These are phyloP conservation scores for Pyrenophora tritici-repentis DNA, from an alignment of 2,329 filamentous ascomycete genomes.

Conservation along the genomic window DNA sequence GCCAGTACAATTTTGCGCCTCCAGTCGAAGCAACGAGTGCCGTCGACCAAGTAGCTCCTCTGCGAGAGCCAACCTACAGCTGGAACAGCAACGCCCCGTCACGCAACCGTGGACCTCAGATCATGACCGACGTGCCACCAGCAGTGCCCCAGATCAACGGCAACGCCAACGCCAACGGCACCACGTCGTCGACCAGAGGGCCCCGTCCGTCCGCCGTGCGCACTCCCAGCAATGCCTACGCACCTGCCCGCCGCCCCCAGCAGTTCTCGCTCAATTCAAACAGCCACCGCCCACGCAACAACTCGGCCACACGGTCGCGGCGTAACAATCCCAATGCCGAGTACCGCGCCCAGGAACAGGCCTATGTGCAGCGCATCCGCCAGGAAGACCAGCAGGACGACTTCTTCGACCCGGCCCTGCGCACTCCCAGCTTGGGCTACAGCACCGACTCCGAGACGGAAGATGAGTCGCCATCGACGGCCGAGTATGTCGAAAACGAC, in stretches of 20 bases:
- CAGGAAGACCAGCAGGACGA: constrained; percentile 72
- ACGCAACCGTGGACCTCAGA: constrained; percentile 31
- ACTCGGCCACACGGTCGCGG: constrained; percentile 59
- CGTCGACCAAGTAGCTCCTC: constrained; percentile 42
- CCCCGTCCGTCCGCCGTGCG: constrained; percentile 51
- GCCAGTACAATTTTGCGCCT: constrained; percentile 48
- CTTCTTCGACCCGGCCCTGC: constrained; percentile 72
- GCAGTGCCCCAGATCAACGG: constrained; percentile 30
- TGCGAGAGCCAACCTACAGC: constrained; percentile 29
- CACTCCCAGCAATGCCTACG: constrained; percentile 57
- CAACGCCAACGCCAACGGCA: constrained; percentile 21
- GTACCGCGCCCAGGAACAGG: constrained; percentile 85
- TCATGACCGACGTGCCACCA: constrained; percentile 37
- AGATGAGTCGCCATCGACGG: constrained; percentile 86
- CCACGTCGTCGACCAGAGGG: constrained; percentile 19
- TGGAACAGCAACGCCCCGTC: constrained; percentile 32
- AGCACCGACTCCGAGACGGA: constrained; percentile 81
- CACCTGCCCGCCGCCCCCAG: constrained; percentile 54
- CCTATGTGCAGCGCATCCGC: constrained; percentile 89
- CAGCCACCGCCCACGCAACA: constrained; percentile 59
- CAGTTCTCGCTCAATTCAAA: constrained; percentile 53
- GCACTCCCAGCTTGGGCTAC: constrained; percentile 70
- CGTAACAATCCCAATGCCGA: constrained; percentile 74
- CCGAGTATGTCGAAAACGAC: constrained; percentile 80
- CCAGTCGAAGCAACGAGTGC: constrained; percentile 36